These are phyloP conservation scores for Neocucurbitaria cava DNA, from an alignment of 2,329 filamentous ascomycete species.

Conservation along the genomic window DNA sequence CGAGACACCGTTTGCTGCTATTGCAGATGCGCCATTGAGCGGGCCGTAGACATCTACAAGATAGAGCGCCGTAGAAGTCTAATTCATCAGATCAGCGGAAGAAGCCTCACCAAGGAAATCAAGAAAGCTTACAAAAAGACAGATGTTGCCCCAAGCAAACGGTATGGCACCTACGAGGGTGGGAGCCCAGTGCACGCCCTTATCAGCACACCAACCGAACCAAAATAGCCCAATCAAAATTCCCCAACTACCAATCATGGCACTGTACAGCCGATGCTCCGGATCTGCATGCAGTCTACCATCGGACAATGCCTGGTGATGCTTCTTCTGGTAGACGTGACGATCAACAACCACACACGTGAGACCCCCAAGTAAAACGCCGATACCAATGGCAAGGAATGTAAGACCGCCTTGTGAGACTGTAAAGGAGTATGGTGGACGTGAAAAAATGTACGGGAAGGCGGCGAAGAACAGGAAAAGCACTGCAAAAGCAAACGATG, in stretches of 20 bases:
- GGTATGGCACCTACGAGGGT: slow-evolving; percentile 60
- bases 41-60: slow-evolving; percentile 43
- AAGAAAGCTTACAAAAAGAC: slow-evolving; percentile 60
- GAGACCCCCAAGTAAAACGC: slow-evolving; percentile 32
- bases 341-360: slow-evolving; percentile 47
- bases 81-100: not conserved
- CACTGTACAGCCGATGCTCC: slow-evolving; percentile 65
- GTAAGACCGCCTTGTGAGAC: slow-evolving; percentile 39
- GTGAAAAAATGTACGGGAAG: slow-evolving; percentile 43
- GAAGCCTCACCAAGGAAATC: not conserved
- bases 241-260: slow-evolving; percentile 64
- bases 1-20: slow-evolving; percentile 50
- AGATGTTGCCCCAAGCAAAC: slow-evolving; percentile 68
- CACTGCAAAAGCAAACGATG: slow-evolving; percentile 43
- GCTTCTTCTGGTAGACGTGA: slow-evolving; percentile 44
- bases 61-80: slow-evolving; percentile 39
- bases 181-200: slow-evolving; percentile 56
- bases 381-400: slow-evolving; percentile 45
- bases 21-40: slow-evolving; percentile 42
- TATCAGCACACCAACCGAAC: slow-evolving; percentile 64
- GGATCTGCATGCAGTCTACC: slow-evolving; percentile 52
- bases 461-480: slow-evolving; percentile 48
- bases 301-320: slow-evolving; percentile 32
- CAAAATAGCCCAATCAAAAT: slow-evolving; percentile 64
- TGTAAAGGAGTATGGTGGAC: slow-evolving; percentile 38